A percentile compares a stretch with the other conserved stretches of the same genome.
Conservation (phyloP, 495 filamentous ascomycete species). For the Cercophora sp. region DNA sequence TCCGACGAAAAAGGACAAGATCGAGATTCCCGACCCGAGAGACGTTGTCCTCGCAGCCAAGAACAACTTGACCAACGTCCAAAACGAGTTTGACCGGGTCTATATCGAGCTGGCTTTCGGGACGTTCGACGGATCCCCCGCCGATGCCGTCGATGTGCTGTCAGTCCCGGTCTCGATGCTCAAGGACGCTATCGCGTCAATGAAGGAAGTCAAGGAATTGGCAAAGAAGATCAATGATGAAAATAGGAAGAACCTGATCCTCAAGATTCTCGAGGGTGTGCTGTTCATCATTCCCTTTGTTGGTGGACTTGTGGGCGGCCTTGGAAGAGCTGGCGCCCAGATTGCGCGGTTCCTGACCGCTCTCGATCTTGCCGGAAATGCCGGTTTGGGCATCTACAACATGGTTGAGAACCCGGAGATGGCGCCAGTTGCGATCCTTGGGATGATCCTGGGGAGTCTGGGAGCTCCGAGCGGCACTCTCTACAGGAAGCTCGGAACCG, state of each 20-base stretch:
- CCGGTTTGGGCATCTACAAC: constrained; percentile 47
- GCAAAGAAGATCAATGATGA: constrained; percentile 6
- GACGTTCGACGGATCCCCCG: background rate
- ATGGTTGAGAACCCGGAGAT: constrained; percentile 14
- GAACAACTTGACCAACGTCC: constrained; percentile 1
- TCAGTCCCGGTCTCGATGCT: constrained; percentile 5
- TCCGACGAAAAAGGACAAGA: background rate
- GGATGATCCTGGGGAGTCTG: constrained; percentile 3
- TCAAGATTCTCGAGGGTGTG: constrained; percentile 10
- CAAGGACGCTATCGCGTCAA: constrained; percentile 4
- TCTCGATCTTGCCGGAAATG: constrained; percentile 37
- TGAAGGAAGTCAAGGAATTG: constrained; percentile 10
- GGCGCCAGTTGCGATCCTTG: constrained; percentile 9
- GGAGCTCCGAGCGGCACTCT: background rate
- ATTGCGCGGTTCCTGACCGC: constrained; percentile 1
- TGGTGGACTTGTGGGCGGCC: background rate
- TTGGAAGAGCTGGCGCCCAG: background rate
- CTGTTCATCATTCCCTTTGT: constrained; percentile 8
- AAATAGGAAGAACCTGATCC: constrained; percentile 10
- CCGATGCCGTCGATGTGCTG: constrained; percentile 4
- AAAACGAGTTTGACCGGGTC: background rate
- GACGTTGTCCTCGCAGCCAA: constrained; percentile 5
- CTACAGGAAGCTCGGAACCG: constrained; percentile 1
- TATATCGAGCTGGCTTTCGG: background rate
- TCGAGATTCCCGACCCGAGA: constrained; percentile 9